These are phyloP conservation scores for Zarea fungicola DNA, from an alignment of 2,329 filamentous ascomycete genomes.

Conservation along the genomic window DNA sequence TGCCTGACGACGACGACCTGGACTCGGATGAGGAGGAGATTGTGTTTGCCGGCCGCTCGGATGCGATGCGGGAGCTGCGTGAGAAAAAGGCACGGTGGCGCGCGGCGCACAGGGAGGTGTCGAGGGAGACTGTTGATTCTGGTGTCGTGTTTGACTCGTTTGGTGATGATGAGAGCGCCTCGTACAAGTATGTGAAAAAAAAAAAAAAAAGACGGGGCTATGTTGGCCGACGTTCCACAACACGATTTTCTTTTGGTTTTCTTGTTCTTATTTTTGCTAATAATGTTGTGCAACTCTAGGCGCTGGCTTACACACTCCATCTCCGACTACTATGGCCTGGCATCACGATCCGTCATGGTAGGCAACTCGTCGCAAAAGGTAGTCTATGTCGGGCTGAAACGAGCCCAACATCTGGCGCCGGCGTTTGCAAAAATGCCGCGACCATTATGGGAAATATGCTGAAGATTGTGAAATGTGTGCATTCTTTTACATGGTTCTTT, in stretches of 20 bases:
- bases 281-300: too few relatives aligned
- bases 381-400: conserved; percentile 74
- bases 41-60: conserved; percentile 74
- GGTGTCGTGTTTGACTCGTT: conserved; percentile 75
- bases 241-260: too few relatives aligned
- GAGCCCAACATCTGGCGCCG: conserved; percentile 28
- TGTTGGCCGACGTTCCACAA: conserved; percentile 2
- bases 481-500: not conserved
- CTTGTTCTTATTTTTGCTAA: too few relatives aligned
- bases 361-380: conserved; percentile 67
- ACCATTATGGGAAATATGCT: conserved; percentile 60
- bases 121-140: conserved; percentile 55
- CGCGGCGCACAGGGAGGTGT: conserved; percentile 45
- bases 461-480: conserved; percentile 14
- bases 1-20: conserved; percentile 8
- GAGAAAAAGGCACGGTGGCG: conserved; percentile 41
- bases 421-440: conserved; percentile 43
- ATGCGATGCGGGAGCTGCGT: conserved; percentile 45
- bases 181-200: conserved; percentile 78
- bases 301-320: conserved; percentile 93
- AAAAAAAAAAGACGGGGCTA: too few relatives aligned
- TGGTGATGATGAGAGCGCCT: conserved; percentile 67
- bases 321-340: conserved; percentile 84
- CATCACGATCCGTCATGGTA: conserved; percentile 73
- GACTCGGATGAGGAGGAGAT: conserved; percentile 70